Evolutionary conservation across 305 asterid species (phyloP).

Genomic region (Fraxinus ornus): DNA sequence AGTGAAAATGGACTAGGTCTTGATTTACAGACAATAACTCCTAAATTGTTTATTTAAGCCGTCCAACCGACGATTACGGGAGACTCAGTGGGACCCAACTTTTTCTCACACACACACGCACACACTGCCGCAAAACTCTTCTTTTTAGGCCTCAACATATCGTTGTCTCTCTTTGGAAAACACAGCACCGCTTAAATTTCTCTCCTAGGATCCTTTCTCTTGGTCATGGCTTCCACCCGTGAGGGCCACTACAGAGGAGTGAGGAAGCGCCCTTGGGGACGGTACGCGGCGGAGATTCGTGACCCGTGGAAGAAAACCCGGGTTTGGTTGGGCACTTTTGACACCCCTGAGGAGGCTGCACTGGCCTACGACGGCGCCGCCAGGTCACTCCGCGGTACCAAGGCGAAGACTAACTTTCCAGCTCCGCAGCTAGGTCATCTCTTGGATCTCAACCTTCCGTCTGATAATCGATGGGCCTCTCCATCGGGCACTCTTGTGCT

Average conservation of each 20-base stretch:
- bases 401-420: constrained; percentile 87
- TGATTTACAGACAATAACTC: constrained; percentile 18
- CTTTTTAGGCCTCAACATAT: not conserved
- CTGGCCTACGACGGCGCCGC: constrained; percentile 96
- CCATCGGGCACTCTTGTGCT: constrained; percentile 51
- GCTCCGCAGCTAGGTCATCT: constrained; percentile 44
- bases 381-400: constrained; percentile 81
- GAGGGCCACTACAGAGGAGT: constrained; percentile 93
- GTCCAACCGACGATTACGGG: constrained; percentile 99
- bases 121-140: constrained; percentile 32
- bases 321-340: constrained; percentile 92
- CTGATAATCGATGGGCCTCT: constrained; percentile 53
- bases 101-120: not conserved
- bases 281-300: constrained; percentile 94
- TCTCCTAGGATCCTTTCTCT: constrained; percentile 9
- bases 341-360: constrained; percentile 93
- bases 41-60: constrained; percentile 24
- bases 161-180: not conserved
- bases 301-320: constrained; percentile 97
- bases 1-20: constrained; percentile 19
- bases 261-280: constrained; percentile 95
- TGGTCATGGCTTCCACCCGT: constrained; percentile 60
- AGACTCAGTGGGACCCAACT: constrained; percentile 52
- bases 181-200: constrained; percentile 2
- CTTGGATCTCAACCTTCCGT: constrained; percentile 68